Conservation (phyloP, 768 basidiomycete genomes). For the Chalciporus piperatus region DNA sequence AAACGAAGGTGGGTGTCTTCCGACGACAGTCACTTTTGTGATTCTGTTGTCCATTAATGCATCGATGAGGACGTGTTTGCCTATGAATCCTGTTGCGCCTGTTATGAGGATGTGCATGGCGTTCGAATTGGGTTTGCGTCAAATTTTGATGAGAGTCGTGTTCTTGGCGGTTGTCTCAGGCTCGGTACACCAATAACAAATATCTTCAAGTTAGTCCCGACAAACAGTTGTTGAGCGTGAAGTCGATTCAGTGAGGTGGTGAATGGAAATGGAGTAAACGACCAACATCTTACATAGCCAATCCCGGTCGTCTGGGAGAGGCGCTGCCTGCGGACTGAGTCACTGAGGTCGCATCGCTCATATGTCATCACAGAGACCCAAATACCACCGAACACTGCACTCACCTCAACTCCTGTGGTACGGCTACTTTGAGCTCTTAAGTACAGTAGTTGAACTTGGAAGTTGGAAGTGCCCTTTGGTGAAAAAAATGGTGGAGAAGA, state of each 20-base stretch:
- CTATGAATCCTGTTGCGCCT: conserved; percentile 26
- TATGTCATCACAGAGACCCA: too few relatives aligned
- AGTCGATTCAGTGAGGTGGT: neutral
- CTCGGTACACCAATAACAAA: neutral
- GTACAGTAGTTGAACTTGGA: too few relatives aligned
- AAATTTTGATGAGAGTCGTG: neutral
- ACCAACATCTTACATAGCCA: neutral
- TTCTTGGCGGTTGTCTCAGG: too few relatives aligned
- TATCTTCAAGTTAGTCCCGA: neutral
- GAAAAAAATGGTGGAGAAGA: too few relatives aligned
- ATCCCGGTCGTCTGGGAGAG: too few relatives aligned
- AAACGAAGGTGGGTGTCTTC: conserved; percentile 20
- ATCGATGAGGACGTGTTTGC: conserved; percentile 17
- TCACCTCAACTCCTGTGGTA: too few relatives aligned
- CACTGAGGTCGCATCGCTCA: too few relatives aligned
- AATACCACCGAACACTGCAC: too few relatives aligned
- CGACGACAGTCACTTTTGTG: conserved; percentile 25
- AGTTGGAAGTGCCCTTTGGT: too few relatives aligned
- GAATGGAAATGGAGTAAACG: neutral
- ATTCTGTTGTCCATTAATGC: conserved; percentile 20
- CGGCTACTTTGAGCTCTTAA: too few relatives aligned
- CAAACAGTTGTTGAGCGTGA: neutral
- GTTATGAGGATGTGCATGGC: conserved; percentile 27
- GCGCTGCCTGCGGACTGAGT: too few relatives aligned
- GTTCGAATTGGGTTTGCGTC: neutral